Evolutionary conservation across 2,329 filamentous ascomycete species (phyloP).

Genomic region (Aureobasidium uvarum): DNA sequence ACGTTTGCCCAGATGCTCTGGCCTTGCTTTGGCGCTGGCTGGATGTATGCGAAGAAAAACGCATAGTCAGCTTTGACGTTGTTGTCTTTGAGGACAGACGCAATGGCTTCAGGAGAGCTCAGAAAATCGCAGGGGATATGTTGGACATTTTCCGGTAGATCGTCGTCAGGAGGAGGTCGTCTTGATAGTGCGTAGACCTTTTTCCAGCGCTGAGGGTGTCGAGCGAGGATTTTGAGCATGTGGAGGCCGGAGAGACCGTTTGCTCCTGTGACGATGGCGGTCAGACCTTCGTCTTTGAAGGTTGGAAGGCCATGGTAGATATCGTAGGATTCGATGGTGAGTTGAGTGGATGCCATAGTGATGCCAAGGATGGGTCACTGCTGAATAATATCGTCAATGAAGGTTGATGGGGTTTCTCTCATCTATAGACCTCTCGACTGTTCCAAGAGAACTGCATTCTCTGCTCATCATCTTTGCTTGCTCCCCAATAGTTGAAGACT

Average conservation of each 20-base stretch:
- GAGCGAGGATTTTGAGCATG: conserved; percentile 51
- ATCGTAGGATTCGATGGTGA: conserved; percentile 33
- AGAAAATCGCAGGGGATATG: conserved; percentile 42
- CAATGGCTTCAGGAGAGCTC: conserved; percentile 36
- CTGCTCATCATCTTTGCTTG: too few species aligned
- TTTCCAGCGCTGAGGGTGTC: conserved; percentile 50
- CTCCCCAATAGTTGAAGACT: too few species aligned
- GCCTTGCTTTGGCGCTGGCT: conserved; percentile 42
- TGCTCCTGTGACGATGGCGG: conserved; percentile 54
- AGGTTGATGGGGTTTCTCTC: too few species aligned
- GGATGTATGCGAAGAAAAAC: conserved; percentile 58
- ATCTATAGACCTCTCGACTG: background rate
- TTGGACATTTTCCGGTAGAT: conserved; percentile 39
- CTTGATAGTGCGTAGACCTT: conserved; percentile 54
- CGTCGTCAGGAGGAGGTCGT: conserved; percentile 45
- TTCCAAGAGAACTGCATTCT: too few species aligned
- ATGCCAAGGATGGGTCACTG: background rate
- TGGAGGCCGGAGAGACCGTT: conserved; percentile 56
- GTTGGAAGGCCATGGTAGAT: conserved; percentile 54
- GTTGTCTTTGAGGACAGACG: conserved; percentile 34
- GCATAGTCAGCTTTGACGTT: conserved; percentile 44
- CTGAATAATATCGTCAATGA: too few species aligned
- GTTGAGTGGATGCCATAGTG: background rate
- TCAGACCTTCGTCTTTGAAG: conserved; percentile 48
- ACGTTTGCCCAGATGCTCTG: conserved; percentile 36